These are phyloP conservation scores for Penicillium canariense DNA, from an alignment of 495 filamentous ascomycete genomes.

Conservation along the genomic window DNA sequence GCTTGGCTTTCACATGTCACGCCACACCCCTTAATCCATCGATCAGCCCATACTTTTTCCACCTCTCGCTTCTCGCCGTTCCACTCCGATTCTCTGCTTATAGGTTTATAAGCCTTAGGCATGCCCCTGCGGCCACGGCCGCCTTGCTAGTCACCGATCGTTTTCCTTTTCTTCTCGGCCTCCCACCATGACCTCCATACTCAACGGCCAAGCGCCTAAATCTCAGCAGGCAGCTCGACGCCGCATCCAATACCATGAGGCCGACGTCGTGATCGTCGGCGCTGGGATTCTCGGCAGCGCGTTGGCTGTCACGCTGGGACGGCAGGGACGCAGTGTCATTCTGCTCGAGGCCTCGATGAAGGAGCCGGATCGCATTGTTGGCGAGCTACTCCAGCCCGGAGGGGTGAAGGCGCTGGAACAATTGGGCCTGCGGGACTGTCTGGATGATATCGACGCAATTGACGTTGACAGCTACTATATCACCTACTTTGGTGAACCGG, in stretches of 20 bases:
- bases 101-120: conserved; percentile 10
- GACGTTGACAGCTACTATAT: conserved; percentile 82
- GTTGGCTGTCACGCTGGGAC: conserved; percentile 76
- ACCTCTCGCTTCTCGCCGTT: conserved; percentile 1
- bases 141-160: conserved; percentile 3
- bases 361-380: conserved; percentile 95
- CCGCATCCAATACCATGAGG: conserved; percentile 52
- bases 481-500: conserved; percentile 73
- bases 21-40: conserved; percentile 28
- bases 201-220: conserved; percentile 30
- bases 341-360: conserved; percentile 85
- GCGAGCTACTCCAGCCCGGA: conserved; percentile 91
- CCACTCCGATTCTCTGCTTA: conserved; percentile 1
- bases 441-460: conserved; percentile 88
- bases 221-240: conserved; percentile 36
- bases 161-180: conserved; percentile 7
- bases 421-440: conserved; percentile 74
- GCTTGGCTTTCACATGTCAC: conserved; percentile 39
- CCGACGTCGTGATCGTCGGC: conserved; percentile 85
- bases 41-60: conserved; percentile 24
- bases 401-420: conserved; percentile 78
- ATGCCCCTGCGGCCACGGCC: conserved; percentile 18
- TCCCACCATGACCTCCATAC: conserved; percentile 22
- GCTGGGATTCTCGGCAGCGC: conserved; percentile 89
- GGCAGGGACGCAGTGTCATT: conserved; percentile 90